These are phyloP conservation scores for Saccharomycopsis fermentans DNA, from an alignment of 805 yeast species.

Conservation along the genomic window DNA sequence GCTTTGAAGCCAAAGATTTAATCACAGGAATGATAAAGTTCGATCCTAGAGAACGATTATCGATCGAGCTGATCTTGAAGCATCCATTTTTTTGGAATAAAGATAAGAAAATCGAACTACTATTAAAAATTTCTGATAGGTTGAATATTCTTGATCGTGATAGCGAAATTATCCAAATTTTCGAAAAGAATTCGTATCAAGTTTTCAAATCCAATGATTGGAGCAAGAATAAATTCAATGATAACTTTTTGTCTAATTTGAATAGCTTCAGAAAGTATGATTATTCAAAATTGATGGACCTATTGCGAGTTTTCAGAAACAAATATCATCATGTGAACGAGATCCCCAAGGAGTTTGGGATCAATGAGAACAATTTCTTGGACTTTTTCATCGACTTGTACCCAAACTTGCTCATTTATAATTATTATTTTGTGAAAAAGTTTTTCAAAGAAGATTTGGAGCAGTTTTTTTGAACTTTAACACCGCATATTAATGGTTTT, in stretches of 20 bases:
- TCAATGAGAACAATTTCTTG: conserved; percentile 72
- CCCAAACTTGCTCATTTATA: conserved; percentile 69
- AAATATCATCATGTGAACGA: conserved; percentile 94
- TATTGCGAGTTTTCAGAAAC: conserved; percentile 81
- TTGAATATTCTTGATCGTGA: conserved; percentile 78
- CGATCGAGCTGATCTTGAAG: conserved; percentile 51
- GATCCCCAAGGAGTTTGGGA: conserved; percentile 56
- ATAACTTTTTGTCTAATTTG: conserved; percentile 65
- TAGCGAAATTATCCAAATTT: conserved; percentile 40
- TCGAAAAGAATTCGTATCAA: conserved; percentile 41
- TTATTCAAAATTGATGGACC: conserved; percentile 67
- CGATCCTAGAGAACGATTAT: conserved; percentile 64
- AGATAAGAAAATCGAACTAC: conserved; percentile 68
- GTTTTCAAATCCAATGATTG: conserved; percentile 62
- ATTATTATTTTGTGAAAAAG: conserved; percentile 51
- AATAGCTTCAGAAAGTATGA: conserved; percentile 89
- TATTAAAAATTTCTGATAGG: conserved; percentile 81
- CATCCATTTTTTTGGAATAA: conserved; percentile 88
- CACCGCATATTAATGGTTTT: background rate
- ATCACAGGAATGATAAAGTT: conserved; percentile 59
- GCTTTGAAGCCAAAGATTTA: conserved; percentile 60
- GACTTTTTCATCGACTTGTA: conserved; percentile 63
- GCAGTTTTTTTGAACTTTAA: conserved; percentile 23
- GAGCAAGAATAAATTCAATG: conserved; percentile 78
- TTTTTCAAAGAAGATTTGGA: conserved; percentile 49